Percentiles rank a stretch among this genome's conserved stretches.
Conservation (phyloP, 192 early-diverging fungal species). For the Mortierella hygrophila region DNA sequence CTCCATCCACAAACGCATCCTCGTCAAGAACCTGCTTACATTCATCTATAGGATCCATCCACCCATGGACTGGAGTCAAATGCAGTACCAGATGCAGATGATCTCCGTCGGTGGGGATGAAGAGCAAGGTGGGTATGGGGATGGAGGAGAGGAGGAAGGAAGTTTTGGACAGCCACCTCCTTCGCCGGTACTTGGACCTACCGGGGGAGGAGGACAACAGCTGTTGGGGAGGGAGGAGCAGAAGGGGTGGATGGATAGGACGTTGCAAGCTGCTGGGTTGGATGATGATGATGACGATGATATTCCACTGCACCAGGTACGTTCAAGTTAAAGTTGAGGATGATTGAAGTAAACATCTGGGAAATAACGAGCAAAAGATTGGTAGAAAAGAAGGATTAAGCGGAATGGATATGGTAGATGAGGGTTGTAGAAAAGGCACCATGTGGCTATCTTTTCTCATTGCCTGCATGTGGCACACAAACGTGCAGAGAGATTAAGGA, state of each 20-base stretch:
- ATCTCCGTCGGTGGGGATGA: background rate
- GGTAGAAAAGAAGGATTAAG: too few species aligned
- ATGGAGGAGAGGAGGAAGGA: background rate
- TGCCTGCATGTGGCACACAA: too few species aligned
- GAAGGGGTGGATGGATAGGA: constrained; percentile 48
- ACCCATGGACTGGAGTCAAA: constrained; percentile 32
- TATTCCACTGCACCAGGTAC: background rate
- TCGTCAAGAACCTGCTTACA: constrained; percentile 52
- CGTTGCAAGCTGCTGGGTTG: constrained; percentile 35
- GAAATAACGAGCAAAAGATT: too few species aligned
- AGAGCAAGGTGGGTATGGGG: background rate
- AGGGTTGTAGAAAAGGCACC: too few species aligned
- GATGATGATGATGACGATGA: constrained; percentile 35
- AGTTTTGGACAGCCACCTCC: background rate
- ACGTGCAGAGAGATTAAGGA: too few species aligned
- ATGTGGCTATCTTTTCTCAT: too few species aligned
- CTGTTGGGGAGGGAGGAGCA: constrained; percentile 42
- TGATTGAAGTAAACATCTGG: too few species aligned
- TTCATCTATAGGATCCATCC: constrained; percentile 29
- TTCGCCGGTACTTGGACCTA: background rate
- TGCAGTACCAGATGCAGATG: constrained; percentile 23
- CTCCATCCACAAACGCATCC: constrained; percentile 48
- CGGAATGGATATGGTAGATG: too few species aligned
- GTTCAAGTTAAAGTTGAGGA: too few species aligned
- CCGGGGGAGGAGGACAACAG: background rate